phyloP scores from a whole-genome alignment of 2,329 filamentous ascomycete genomes.

The Trichoderma sp. region DNA sequence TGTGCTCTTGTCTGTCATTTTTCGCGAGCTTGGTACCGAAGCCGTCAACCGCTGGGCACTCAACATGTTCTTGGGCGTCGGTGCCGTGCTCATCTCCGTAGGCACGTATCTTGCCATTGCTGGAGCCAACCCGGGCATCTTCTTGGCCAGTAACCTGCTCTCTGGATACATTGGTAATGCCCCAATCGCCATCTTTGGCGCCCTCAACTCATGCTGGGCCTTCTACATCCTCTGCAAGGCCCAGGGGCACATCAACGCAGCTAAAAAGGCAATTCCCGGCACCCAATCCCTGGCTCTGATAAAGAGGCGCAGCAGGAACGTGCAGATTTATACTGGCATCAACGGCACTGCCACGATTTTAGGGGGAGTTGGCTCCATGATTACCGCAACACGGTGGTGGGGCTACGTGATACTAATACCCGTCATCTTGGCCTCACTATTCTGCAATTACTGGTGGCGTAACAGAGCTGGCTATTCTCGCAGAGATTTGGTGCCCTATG shows the following conservation, averaged over 20 bases:
- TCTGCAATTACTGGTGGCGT: slow-evolving; percentile 56
- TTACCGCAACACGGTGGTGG: slow-evolving; percentile 56
- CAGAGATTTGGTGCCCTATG: slow-evolving; percentile 12
- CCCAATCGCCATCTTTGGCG: slow-evolving; percentile 52
- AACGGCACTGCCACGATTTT: slow-evolving; percentile 52
- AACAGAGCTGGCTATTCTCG: slow-evolving; percentile 49
- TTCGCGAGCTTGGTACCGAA: slow-evolving; percentile 56
- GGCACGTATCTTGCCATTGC: slow-evolving; percentile 60
- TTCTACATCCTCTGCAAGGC: slow-evolving; percentile 48
- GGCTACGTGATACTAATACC: slow-evolving; percentile 57
- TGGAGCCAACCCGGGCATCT: slow-evolving; percentile 50
- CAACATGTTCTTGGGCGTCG: slow-evolving; percentile 55
- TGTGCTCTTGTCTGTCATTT: slow-evolving; percentile 49
- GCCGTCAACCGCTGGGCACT: slow-evolving; percentile 54
- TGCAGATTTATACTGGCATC: slow-evolving; percentile 50
- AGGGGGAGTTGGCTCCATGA: slow-evolving; percentile 53
- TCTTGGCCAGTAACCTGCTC: slow-evolving; percentile 53
- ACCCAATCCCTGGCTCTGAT: slow-evolving; percentile 39
- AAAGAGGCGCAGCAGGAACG: slow-evolving; percentile 43
- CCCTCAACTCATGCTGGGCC: slow-evolving; percentile 55
- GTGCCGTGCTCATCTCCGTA: slow-evolving; percentile 53
- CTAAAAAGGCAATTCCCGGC: slow-evolving; percentile 34
- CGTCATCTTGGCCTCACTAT: slow-evolving; percentile 51
- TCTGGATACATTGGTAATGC: slow-evolving; percentile 61
- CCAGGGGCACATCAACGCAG: slow-evolving; percentile 42